Conservation (phyloP, 2,329 filamentous ascomycete genomes). For the Trichophyton verrucosum region DNA sequence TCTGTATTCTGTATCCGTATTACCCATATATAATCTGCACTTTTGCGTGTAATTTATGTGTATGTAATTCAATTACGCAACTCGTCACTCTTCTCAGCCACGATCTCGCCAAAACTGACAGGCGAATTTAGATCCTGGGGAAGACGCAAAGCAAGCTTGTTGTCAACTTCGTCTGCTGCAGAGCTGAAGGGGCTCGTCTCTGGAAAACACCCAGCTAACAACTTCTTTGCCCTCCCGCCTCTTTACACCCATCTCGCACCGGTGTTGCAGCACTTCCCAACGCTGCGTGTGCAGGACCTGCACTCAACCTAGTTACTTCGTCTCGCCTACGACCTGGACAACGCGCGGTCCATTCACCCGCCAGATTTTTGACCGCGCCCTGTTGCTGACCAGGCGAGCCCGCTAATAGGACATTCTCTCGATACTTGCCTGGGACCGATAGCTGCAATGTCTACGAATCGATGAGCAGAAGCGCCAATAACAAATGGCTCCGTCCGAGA, state of each 20-base stretch:
- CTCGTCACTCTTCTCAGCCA: conserved; percentile 2
- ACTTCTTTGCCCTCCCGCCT: background rate
- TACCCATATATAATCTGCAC: background rate
- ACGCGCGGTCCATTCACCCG: background rate
- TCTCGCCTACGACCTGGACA: background rate
- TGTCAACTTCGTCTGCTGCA: background rate
- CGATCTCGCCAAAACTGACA: background rate
- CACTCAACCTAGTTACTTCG: background rate
- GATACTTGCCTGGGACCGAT: background rate
- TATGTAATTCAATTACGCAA: background rate
- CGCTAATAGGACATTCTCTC: background rate
- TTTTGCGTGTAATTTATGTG: background rate
- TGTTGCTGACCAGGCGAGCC: background rate
- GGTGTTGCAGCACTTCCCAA: background rate
- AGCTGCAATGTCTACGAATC: conserved; percentile 29
- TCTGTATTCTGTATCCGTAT: background rate
- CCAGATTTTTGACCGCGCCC: background rate
- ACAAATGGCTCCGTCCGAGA: conserved; percentile 28
- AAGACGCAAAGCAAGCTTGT: background rate
- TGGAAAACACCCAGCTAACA: background rate
- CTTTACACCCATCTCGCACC: background rate
- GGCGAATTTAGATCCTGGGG: background rate
- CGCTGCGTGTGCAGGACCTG: background rate
- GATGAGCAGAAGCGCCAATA: conserved; percentile 24
- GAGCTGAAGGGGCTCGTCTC: background rate